Evolutionary conservation across 2,329 filamentous ascomycete genomes (phyloP), one percentile per base, ranked within the genome.

Genomic region (Aspergillus novofumigatus): DNA sequence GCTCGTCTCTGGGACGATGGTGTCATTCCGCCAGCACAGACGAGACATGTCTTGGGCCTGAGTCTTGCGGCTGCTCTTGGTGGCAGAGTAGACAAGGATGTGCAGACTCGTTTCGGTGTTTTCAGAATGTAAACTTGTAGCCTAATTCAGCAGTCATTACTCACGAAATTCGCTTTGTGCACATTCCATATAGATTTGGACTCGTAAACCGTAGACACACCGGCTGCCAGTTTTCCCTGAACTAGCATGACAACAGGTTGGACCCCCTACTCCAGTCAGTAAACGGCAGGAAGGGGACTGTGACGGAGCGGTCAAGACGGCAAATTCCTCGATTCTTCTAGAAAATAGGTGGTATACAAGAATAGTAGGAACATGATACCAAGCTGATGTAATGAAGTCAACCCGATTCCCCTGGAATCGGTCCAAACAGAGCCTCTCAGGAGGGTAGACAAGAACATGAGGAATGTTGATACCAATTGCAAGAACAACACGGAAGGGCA

Each of bases 1-100:
- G 93, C 94, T 4, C 83, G 93, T 60, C 75, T 97, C 66, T 99
- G 94, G 94, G 93, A 93, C 67, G 90, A 93, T 65, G 90, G 90
- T 14, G 83, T 93, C 42, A 92, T 93, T 52, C 87, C 87, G 1
- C 90, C 90, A 0, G 85, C 88, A 61, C 88, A 92, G 62, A 92
- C 90, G 28, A 80, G 90, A 66, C 79, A 81, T 49, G 88, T 91
- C 62, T 79, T 93, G 3, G 90, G 88, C 0, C 69, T 92, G 54
- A 88, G 88, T n/a, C 73, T 93, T 61, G 82, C 83, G 67, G 88
- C 88, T 62, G 87, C 89, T 7, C 77, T 92, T 72, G 85, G 86
- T 44, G 89, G 89, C 1, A 83, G 81, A 65, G 86, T 85, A 63
- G 81, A 86, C 56, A 64, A 70, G 8, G 80, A 81, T 67, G 79